phyloP scores from a whole-genome alignment of 2,329 filamentous ascomycete species.

The Aaosphaeria pasadenensis region DNA sequence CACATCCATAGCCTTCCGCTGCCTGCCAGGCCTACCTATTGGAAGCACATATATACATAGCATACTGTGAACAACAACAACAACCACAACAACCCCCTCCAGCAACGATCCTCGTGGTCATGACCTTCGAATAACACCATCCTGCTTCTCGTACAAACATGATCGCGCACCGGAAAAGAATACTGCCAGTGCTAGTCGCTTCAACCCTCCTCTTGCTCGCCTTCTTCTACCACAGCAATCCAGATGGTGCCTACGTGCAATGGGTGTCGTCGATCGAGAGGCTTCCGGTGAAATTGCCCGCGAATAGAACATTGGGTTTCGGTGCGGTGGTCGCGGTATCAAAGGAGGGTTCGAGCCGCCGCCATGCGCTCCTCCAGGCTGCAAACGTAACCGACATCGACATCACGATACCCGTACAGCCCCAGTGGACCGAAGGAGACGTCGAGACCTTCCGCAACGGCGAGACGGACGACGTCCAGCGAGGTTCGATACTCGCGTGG shows the following conservation, averaged over 20 bases:
- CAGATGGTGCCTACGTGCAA: constrained; percentile 25
- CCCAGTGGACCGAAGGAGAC: constrained; percentile 41
- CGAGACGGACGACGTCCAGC: constrained; percentile 28
- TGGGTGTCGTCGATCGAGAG: constrained; percentile 24
- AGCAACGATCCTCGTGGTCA: no score
- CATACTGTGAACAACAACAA: no score
- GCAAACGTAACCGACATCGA: constrained; percentile 43
- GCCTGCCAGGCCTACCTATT: no score
- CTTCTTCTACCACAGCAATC: constrained; percentile 24
- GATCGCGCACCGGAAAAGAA: constrained; percentile 32
- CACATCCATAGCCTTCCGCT: no score
- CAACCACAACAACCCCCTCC: no score
- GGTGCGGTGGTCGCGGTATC: constrained; percentile 43
- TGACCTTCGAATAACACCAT: no score
- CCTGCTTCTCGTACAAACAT: constrained; percentile 10
- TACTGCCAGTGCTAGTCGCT: constrained; percentile 25
- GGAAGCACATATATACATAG: no score
- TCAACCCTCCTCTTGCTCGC: constrained; percentile 22
- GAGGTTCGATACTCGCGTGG: constrained; percentile 44
- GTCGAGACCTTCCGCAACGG: constrained; percentile 36
- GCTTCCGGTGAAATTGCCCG: constrained; percentile 21
- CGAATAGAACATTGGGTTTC: constrained; percentile 39
- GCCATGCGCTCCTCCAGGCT: constrained; percentile 38
- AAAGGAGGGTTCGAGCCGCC: constrained; percentile 37
- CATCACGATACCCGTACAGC: constrained; percentile 42